These are phyloP conservation scores for Chrysophaeum taylorii DNA, from an alignment of 352 stramenopile species.

Conservation along the genomic window DNA sequence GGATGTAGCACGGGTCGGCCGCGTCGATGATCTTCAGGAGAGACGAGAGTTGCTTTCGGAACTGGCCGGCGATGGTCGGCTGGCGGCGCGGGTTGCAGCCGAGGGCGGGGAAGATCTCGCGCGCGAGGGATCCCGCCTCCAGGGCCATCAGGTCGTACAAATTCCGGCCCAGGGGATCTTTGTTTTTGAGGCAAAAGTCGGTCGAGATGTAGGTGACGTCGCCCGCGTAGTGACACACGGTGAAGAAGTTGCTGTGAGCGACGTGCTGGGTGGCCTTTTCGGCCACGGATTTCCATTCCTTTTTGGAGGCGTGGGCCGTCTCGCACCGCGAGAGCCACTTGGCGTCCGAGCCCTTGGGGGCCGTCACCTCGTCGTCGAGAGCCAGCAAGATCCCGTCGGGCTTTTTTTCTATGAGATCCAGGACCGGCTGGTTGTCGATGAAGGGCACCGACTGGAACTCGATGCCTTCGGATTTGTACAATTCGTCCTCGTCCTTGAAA, in stretches of 20 bases:
- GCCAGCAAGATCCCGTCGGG: constrained; percentile 52
- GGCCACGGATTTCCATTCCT: no score
- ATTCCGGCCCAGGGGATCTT: constrained; percentile 73
- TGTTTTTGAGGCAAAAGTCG: constrained; percentile 95
- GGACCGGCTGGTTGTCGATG: constrained; percentile 72
- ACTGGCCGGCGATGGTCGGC: constrained; percentile 55
- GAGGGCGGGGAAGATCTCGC: constrained; percentile 13
- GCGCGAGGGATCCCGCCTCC: constrained; percentile 26
- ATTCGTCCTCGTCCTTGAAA: constrained; percentile 67
- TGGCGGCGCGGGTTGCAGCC: constrained; percentile 25
- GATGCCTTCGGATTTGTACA: constrained; percentile 62
- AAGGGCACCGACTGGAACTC: constrained; percentile 50
- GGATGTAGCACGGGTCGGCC: constrained; percentile 87
- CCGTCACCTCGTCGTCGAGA: constrained; percentile 52
- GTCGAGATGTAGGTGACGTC: constrained; percentile 77
- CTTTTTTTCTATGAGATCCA: constrained; percentile 69
- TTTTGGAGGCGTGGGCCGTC: constrained; percentile 6
- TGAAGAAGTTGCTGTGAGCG: constrained; percentile 67
- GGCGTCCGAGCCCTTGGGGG: constrained; percentile 33
- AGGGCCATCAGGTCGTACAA: constrained; percentile 37
- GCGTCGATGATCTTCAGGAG: constrained; percentile 77
- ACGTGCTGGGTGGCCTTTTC: no score
- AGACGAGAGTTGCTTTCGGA: constrained; percentile 73
- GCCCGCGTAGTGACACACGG: constrained; percentile 87
- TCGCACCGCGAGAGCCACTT: constrained; percentile 31